A percentile compares a stretch with the other conserved stretches of the same genome.
phyloP scores from a whole-genome alignment of 208 protist species.

The Sergeia podlipaevii region DNA sequence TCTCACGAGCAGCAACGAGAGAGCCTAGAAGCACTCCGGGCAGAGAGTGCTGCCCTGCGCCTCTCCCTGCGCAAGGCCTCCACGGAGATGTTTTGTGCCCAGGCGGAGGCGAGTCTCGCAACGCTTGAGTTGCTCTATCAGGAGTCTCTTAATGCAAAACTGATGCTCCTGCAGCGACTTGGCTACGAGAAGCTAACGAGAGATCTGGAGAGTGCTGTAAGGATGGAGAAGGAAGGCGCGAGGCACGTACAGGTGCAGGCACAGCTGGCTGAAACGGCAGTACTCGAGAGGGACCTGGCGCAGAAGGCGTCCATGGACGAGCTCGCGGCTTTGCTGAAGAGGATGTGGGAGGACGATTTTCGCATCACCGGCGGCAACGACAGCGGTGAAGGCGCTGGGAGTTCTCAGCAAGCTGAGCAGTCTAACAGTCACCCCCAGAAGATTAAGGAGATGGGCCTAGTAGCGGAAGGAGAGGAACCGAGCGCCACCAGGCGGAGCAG shows the following conservation, averaged over 20 bases:
- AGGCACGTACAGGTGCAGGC: conserved; percentile 18
- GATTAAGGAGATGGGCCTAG: no score
- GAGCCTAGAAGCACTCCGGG: neutral
- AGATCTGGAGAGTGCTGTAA: neutral
- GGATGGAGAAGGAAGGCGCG: conserved; percentile 9
- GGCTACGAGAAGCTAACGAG: conserved; percentile 16
- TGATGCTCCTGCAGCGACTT: conserved; percentile 20
- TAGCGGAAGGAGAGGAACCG: no score
- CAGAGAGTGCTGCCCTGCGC: conserved; percentile 10
- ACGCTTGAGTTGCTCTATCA: conserved; percentile 25
- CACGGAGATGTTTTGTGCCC: conserved; percentile 30
- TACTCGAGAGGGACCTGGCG: conserved; percentile 16
- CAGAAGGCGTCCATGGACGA: conserved; percentile 17
- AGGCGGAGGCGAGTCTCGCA: conserved; percentile 29
- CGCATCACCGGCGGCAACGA: conserved; percentile 4
- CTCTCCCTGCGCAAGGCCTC: conserved; percentile 10
- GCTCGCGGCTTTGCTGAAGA: conserved; percentile 23
- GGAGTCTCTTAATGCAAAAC: conserved; percentile 21
- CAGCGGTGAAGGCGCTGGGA: neutral
- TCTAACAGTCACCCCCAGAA: no score
- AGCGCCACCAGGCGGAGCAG: no score
- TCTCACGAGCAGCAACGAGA: neutral
- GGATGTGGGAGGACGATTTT: conserved; percentile 34
- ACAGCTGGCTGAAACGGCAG: conserved; percentile 19
- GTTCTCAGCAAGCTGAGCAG: no score